phyloP scores from a whole-genome alignment of 805 yeast genomes.

The Kodamaea laetipori region DNA sequence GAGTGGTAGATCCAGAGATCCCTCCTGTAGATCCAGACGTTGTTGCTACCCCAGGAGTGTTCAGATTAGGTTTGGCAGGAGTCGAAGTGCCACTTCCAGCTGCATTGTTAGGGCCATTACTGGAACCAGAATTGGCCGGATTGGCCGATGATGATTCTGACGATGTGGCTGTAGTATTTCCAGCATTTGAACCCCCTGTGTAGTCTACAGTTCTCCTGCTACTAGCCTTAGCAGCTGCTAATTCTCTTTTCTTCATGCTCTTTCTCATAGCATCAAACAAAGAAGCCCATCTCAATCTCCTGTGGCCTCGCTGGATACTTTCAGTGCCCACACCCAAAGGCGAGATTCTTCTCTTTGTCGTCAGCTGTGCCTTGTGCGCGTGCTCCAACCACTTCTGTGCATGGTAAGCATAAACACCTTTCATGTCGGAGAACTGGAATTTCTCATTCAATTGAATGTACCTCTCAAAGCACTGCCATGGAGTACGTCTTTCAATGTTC shows the following conservation, averaged over 20 bases:
- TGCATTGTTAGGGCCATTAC: neutral
- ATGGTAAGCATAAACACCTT: constrained; percentile 77
- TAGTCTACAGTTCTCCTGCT: constrained; percentile 9
- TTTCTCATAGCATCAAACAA: constrained; percentile 95
- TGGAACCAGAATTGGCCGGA: too few species aligned
- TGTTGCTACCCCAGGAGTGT: constrained; percentile 5
- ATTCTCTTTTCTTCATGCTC: constrained; percentile 83
- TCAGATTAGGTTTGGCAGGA: neutral
- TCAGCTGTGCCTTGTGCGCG: constrained; percentile 84
- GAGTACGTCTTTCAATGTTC: constrained; percentile 91
- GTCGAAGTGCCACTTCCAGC: constrained; percentile 2
- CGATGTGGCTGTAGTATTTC: constrained; percentile 3
- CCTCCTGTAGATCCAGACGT: neutral
- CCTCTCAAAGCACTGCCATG: constrained; percentile 98
- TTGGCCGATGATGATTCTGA: too few species aligned
- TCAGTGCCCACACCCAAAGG: constrained; percentile 94
- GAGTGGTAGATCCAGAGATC: neutral
- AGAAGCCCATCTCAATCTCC: constrained; percentile 91
- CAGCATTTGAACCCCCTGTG: neutral
- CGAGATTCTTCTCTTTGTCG: constrained; percentile 83
- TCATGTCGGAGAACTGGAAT: constrained; percentile 82
- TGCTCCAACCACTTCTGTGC: constrained; percentile 93
- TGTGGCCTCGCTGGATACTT: constrained; percentile 90
- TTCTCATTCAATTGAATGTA: constrained; percentile 90
- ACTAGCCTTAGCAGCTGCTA: constrained; percentile 42